Evolutionary conservation across 2,329 filamentous ascomycete genomes (phyloP), one percentile per base, ranked within the genome.

Genomic region (Triangularia verruculosa): DNA sequence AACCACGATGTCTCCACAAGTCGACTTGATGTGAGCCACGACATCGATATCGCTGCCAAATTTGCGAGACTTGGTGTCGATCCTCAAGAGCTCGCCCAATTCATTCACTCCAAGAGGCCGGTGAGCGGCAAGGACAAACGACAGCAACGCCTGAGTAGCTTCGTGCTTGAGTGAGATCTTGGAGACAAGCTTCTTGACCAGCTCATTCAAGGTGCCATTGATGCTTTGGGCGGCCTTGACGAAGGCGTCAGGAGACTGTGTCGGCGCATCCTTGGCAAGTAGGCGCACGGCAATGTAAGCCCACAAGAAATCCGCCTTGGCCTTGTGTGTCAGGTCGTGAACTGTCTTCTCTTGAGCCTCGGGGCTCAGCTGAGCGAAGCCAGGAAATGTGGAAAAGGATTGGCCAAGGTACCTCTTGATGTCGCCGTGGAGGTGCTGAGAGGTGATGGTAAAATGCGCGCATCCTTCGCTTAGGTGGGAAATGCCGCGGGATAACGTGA

Each of bases 291-390:
- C 72, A 4, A 77, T 70, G 53, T 76, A 77, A 1, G 75, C 76
- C 71, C 75, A 78, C 4, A 78, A 69, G 62, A 78, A 78, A 15
- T 70, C 76, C 0, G 74, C 73, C 58, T 73, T 74, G 22, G 77
- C 70, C 62, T 75, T 74, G 25, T 67, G 64, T 1, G 73, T 68
- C 2, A 79, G 65, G 7, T 71, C 70, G 1, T 70, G 68, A 8
- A 78, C 51, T 2, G 76, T 55, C 25, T 64, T 69, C 28, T 75
- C 66, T 47, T 68, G 66, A 22, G 65, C 66, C 15, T 63, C 51
- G 8, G 62, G 59, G 1, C 62, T 62, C 39, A 73, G 66, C 24
- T 69, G 65, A 43, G 64, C 68, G 59, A 72, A 73, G 20, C 61
- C 61, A 0, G 63, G 55, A 9, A 70, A 65, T 9, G 54, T 65